Evolutionary conservation across 2,329 filamentous ascomycete species (phyloP), one percentile per base, ranked within the genome.

Genomic region (Calonectria multiphialidica): DNA sequence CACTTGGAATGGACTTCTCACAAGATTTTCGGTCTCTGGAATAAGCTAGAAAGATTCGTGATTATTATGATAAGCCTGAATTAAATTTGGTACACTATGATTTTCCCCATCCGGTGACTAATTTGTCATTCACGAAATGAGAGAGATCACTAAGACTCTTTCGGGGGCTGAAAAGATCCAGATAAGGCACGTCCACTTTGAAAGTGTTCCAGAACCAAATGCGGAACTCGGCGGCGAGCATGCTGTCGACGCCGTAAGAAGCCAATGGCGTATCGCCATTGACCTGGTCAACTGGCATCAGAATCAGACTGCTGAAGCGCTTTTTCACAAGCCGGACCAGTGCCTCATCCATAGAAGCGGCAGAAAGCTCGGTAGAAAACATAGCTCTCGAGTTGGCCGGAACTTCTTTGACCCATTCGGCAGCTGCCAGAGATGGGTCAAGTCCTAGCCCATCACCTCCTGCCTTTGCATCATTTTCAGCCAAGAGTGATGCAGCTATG

Each of bases 151-250:
- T 6, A 25, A 59, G 53, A 25, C 35, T 40, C 35, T 59, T 59
- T 40, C 53, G 53, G 1, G 53, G 21, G 21, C 53, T 59, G 16
- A 59, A 59, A 3, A 59, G 33, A 6, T 59, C 53, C 3, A 59
- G 33, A 59, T 59, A 64, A 16, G 61, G 40, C n/a, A 64, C 42
- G 25, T 64, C 42, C 16, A 64, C 40, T 5, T 47, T 47, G n/a
- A 64, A 47, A 7, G 40, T 37, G 13, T 64, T 45, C 37, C 30
- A 47, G 28, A 64, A 45, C 61, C 61, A 64, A 9, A 35, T 64
- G 5, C 61, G 61, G 18, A 64, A 47, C 44, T 64, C 61, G 5
- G 61, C 61, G 7, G 40, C 61, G 8, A 64, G 40, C 61, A 64
- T 64, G 28, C 61, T 64, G 28, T 64, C 61, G 18, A 64, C 28